Percentiles rank a stretch among this genome's conserved stretches.
These are phyloP conservation scores for Pseudotsuga menziesii DNA, from an alignment of 75 land plant species.

Conservation along the genomic window DNA sequence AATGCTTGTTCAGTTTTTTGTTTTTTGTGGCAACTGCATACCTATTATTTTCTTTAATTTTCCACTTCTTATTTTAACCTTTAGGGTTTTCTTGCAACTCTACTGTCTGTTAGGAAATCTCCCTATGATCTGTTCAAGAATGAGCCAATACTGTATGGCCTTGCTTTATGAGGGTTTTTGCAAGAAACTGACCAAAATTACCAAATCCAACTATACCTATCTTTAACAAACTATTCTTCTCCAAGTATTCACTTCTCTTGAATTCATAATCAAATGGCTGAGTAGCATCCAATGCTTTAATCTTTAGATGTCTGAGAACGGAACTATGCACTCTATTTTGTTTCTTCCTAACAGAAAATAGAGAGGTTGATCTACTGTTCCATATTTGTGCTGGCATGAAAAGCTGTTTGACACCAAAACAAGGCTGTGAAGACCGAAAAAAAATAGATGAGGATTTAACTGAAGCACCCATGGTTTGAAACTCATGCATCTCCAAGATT, in stretches of 20 bases:
- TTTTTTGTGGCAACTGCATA: too few species aligned
- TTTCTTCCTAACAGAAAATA: neutral
- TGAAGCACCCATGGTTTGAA: too few species aligned
- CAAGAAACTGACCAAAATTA: conserved; percentile 73
- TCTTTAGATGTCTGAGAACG: neutral
- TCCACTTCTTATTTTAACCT: too few species aligned
- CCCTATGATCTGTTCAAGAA: conserved; percentile 43
- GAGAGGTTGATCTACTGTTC: neutral
- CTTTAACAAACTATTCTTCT: conserved; percentile 21
- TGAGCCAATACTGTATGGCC: conserved; percentile 59
- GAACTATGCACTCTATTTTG: neutral
- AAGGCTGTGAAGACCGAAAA: neutral
- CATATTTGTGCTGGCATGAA: neutral
- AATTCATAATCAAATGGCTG: conserved; percentile 47
- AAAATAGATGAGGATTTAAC: too few species aligned
- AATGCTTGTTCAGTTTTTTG: too few species aligned
- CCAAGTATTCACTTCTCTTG: conserved; percentile 14
- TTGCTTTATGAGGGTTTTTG: conserved; percentile 40
- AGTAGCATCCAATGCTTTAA: conserved; percentile 23
- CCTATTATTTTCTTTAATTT: too few species aligned
- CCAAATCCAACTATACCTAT: conserved; percentile 72
- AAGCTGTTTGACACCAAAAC: neutral
- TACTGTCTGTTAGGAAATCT: neutral
- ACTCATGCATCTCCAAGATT: neutral
- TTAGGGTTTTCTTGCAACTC: too few species aligned